Base-by-base conservation (phyloP, 2,329 filamentous ascomycete genomes). In the Neurospora sp. region DNA sequence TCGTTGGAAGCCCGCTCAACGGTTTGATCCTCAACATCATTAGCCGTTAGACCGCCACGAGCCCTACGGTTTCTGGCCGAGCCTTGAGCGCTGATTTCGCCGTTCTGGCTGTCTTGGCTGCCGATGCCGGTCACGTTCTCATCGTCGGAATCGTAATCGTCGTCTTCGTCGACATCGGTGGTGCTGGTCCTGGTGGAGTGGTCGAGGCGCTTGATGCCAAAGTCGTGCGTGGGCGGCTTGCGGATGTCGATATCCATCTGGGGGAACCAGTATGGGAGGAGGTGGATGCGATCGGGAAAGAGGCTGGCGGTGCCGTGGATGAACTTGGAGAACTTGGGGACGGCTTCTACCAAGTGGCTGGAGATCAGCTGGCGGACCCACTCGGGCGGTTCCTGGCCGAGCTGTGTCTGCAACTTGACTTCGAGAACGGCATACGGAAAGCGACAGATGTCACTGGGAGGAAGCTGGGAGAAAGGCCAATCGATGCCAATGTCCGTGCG, bases 301-400 rank as follows among this genome's bases (percentile, higher is more conserved):
- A 99, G 82, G 11, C 88, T 92, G 10, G 95, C 95, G 1, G 91
- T 93, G 71, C 96, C 96, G 80, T 99, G 96, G 70, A 99, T 98
- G 80, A 98, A 99, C 82, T 99, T 99, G 77, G 93, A 97, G 81
- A 98, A 99, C 79, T 99, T 99, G 72, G 96, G 96, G 2, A 99
- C 94, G n/a, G 96, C 94, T 82, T 99, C 96, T 2, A 99, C 96
- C 17, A 99, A 86, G 82, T 99, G 96, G 72, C 93, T 97, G 12
- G 92, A 87, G 65, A 93, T 97, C 68, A 99, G 86, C 78, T 98
- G 93, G 28, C 93, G 90, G 75, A 99, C 95, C 96, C 96, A 99
- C 77, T 96, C 92, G 0, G 96, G 96, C 15, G 96, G 93, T 77
- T 97, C 93, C 79, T 97, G 94, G 46, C 96, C 96, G 69, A 92